These are phyloP conservation scores for Rhizophora mangle DNA, from an alignment of 345 rosid genomes.

Conservation along the genomic window DNA sequence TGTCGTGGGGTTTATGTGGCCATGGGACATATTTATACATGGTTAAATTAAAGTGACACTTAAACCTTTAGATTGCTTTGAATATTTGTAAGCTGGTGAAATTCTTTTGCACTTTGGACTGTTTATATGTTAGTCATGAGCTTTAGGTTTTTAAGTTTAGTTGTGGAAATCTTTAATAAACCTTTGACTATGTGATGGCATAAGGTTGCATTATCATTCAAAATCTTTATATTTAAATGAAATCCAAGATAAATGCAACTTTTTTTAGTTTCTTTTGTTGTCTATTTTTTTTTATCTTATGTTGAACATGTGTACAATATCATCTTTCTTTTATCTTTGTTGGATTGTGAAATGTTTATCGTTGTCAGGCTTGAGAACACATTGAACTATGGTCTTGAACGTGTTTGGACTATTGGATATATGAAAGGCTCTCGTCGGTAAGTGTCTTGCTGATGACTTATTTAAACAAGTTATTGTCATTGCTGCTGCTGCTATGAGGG, in stretches of 20 bases:
- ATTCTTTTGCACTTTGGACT: not conserved
- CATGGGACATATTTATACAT: too few species aligned
- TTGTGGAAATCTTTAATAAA: not conserved
- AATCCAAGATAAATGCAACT: not conserved
- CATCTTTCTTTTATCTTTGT: not conserved
- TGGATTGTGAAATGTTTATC: not conserved
- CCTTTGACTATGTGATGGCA: not conserved
- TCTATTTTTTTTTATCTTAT: not conserved
- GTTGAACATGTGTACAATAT: not conserved
- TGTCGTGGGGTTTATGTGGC: not conserved
- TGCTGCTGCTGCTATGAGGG: not conserved
- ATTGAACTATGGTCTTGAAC: slow-evolving; percentile 86
- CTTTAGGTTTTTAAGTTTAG: not conserved
- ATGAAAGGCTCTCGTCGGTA: slow-evolving; percentile 88
- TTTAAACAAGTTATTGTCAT: not conserved
- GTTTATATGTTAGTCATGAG: not conserved
- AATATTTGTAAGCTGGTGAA: not conserved
- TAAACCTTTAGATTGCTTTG: not conserved
- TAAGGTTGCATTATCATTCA: not conserved
- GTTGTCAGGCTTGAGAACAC: slow-evolving; percentile 78
- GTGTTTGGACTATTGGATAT: slow-evolving; percentile 95
- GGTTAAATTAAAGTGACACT: not conserved
- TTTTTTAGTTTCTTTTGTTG: too few species aligned
- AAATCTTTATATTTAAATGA: not conserved
- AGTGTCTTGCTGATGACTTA: slow-evolving; percentile 17